Evolutionary conservation across 2,329 filamentous ascomycete genomes (phyloP), one percentile per base, ranked within the genome.

Genomic region (Coleophoma eucalyptorum): DNA sequence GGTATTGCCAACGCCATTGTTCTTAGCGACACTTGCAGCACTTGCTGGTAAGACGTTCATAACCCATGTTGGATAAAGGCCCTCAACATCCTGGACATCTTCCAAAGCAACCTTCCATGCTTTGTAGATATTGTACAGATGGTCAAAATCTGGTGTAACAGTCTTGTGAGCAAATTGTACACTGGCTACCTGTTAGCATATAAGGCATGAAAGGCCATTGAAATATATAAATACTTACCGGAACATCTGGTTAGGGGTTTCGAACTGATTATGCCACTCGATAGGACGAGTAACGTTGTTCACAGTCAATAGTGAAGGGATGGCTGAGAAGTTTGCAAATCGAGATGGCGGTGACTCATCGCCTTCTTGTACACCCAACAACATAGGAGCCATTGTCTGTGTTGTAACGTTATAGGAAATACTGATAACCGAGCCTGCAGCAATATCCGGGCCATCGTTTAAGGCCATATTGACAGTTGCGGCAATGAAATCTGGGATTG

Each of bases 21-120:
- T 66, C 32, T 63, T 58, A 5, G 60, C 67, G 1, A 70, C 62
- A 0, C 58, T 58, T 1, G 56, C 51, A 1, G 67, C 62, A 19
- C 59, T 58, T 11, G 59, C 50, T 2, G 66, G 58, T 3, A 62
- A 46, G 1, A 60, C 44, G 46, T 72, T 71, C 19, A 65, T 49
- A 1, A 72, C 65, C 34, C 71, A 68, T 0, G 69, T 72, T 1
- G 70, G 68, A 16, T 62, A 62, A 2, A 72, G 59, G 5, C 69
- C 69, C 33, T 66, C 49, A 1, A 72, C 64, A 34, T 72, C 69
- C 7, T 56, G 45, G 13, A 70, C 58, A 4, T 66, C 49, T 0
- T 66, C 58, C 0, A 72, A 57, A 1, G 67, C 63, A 0, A 50
- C 53, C 43, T 64, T 68, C 69, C 70, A 74, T 0, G 57, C 48